Evolutionary conservation across 257 asterid genomes (phyloP).

Genomic region (Gentiana macrophylla): DNA sequence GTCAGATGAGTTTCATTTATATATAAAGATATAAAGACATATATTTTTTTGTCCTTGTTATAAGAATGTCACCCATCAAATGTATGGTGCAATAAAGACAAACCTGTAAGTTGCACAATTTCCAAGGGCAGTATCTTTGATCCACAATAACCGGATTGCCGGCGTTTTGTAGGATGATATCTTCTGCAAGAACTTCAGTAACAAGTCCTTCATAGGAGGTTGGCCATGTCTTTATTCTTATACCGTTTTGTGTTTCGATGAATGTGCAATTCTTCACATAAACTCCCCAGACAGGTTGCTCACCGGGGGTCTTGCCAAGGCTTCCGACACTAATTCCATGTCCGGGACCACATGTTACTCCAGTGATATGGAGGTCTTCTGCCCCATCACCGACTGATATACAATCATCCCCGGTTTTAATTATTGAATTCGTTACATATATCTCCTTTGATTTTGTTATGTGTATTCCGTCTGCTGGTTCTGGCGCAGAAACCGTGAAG

Average conservation of each 20-base stretch:
- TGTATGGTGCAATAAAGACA: neutral
- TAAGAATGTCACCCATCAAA: no score
- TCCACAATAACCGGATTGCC: slow-evolving; percentile 30
- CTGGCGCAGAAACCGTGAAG: neutral
- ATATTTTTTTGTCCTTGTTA: no score
- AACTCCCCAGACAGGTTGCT: slow-evolving; percentile 23
- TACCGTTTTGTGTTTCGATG: slow-evolving; percentile 19
- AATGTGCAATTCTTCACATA: slow-evolving; percentile 25
- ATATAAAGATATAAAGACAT: no score
- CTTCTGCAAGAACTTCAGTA: slow-evolving; percentile 18
- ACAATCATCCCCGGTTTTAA: neutral
- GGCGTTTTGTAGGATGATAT: slow-evolving; percentile 21
- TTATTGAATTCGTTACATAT: neutral
- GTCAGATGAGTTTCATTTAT: no score
- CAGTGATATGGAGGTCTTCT: slow-evolving; percentile 10
- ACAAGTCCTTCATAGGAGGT: slow-evolving; percentile 20
- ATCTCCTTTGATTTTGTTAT: neutral
- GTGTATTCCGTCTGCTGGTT: slow-evolving; percentile 1
- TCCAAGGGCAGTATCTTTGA: slow-evolving; percentile 38
- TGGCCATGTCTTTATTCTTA: slow-evolving; percentile 44
- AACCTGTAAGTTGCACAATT: slow-evolving; percentile 14
- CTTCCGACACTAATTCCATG: slow-evolving; percentile 49
- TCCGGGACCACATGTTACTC: slow-evolving; percentile 35
- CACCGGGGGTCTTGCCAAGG: slow-evolving; percentile 14
- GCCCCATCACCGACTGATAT: slow-evolving; percentile 14